phyloP scores from a whole-genome alignment of 1,284 basidiomycete genomes.

The Neolentinus lepideus region DNA sequence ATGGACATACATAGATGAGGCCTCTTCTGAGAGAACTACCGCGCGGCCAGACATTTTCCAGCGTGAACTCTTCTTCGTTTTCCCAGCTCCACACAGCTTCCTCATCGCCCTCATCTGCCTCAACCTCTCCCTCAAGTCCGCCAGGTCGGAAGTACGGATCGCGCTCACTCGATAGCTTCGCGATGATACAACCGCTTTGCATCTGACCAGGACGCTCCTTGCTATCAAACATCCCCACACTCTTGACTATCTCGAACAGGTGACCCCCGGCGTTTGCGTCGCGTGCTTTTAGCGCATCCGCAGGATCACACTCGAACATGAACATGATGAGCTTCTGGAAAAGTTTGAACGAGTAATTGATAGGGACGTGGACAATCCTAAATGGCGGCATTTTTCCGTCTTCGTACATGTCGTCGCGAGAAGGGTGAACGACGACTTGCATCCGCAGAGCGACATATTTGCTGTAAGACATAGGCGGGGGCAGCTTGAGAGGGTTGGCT shows the following conservation, averaged over 20 bases:
- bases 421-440: constrained; percentile 35
- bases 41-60: constrained; percentile 49
- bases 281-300: neutral
- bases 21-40: constrained; percentile 38
- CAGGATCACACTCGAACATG: constrained; percentile 41
- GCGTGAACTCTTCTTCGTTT: constrained; percentile 54
- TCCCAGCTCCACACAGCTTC: constrained; percentile 47
- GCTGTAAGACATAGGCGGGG: constrained; percentile 35
- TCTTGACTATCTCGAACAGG: constrained; percentile 51
- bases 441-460: constrained; percentile 62
- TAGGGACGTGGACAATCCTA: constrained; percentile 61
- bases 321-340: constrained; percentile 56
- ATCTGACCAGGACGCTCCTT: constrained; percentile 44
- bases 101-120: constrained; percentile 23
- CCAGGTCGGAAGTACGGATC: constrained; percentile 38
- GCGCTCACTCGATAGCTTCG: constrained; percentile 46
- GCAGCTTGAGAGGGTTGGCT: constrained; percentile 27
- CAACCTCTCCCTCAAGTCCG: constrained; percentile 15
- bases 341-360: constrained; percentile 62
- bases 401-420: neutral
- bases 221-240: constrained; percentile 30
- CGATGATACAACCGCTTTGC: constrained; percentile 37
- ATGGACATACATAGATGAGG: constrained; percentile 50
- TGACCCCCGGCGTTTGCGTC: constrained; percentile 26
- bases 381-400: constrained; percentile 34